Evolutionary conservation across 2,329 filamentous ascomycete species (phyloP).

Genomic region (Rhynchosporium agropyri): DNA sequence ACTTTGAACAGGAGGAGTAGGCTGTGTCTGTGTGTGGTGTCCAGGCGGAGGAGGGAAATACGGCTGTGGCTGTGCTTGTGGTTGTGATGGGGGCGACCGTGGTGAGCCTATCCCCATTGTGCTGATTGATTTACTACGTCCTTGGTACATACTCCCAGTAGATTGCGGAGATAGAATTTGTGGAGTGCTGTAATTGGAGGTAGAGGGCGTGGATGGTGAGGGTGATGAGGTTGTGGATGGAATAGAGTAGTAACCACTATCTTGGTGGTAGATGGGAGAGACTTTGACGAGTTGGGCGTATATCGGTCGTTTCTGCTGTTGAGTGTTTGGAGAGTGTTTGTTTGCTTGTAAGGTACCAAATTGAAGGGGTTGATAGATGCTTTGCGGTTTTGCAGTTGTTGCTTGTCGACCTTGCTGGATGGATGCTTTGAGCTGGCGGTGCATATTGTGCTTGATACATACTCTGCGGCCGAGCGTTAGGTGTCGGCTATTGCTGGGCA

Average conservation of each 20-base stretch:
- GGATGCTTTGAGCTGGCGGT: not conserved
- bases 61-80: conserved; percentile 3
- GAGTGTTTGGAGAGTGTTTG: not conserved
- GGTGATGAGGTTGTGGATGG: conserved; percentile 15
- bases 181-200: conserved; percentile 26
- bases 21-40: not conserved
- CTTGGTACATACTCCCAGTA: conserved; percentile 18
- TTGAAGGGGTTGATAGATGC: conserved; percentile 28
- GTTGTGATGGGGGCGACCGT: conserved; percentile 16
- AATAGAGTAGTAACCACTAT: conserved; percentile 50
- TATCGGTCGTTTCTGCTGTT: conserved; percentile 1
- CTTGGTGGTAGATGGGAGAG: conserved; percentile 40
- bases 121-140: conserved; percentile 1
- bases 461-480: conserved; percentile 3
- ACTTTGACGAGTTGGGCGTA: conserved; percentile 39
- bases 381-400: conserved; percentile 21
- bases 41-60: conserved; percentile 30
- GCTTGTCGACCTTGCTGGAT: conserved; percentile 14
- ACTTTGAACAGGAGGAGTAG: conserved; percentile 13
- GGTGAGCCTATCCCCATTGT: conserved; percentile 19
- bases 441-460: conserved; percentile 7
- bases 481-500: not conserved
- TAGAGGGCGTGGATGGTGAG: conserved; percentile 43
- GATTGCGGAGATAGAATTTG: conserved; percentile 11
- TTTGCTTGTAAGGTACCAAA: conserved; percentile 26